Percentiles rank a stretch among this genome's conserved stretches.
These are phyloP conservation scores for Alnus glutinosa DNA, from an alignment of 306 rosid genomes.

Conservation along the genomic window DNA sequence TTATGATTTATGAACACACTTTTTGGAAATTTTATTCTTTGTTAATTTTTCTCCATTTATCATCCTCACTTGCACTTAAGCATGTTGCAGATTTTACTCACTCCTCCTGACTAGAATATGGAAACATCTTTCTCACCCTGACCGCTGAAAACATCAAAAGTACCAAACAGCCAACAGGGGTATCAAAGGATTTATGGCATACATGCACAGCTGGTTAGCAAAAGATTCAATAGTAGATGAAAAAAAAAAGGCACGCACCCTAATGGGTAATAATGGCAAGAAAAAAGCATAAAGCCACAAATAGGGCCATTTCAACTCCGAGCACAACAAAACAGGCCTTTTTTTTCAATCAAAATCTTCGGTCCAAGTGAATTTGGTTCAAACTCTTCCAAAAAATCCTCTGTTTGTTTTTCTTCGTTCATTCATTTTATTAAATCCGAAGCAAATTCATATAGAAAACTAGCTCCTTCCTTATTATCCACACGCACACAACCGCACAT, in stretches of 20 bases:
- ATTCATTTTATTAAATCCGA: not conserved
- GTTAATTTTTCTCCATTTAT: not conserved
- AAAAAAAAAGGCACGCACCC: not conserved
- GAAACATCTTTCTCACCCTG: not conserved
- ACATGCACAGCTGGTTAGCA: not conserved
- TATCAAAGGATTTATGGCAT: not conserved
- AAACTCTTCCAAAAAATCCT: not conserved
- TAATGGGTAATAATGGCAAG: not conserved
- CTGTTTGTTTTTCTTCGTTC: not conserved
- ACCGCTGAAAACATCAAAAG: not conserved
- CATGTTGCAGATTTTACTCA: not conserved
- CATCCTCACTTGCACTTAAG: too few relatives aligned
- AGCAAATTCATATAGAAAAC: not conserved
- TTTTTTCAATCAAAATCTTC: not conserved
- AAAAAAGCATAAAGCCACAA: not conserved
- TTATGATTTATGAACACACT: not conserved
- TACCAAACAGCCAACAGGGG: too few relatives aligned
- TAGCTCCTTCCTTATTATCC: not conserved
- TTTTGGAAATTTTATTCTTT: not conserved
- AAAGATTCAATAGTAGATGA: not conserved
- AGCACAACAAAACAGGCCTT: not conserved
- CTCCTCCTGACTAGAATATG: not conserved
- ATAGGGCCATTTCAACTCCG: not conserved
- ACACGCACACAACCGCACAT: too few relatives aligned
- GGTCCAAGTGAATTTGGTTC: not conserved